phyloP scores from a whole-genome alignment of 805 yeast species.

The Schwanniomyces polymorphus region DNA sequence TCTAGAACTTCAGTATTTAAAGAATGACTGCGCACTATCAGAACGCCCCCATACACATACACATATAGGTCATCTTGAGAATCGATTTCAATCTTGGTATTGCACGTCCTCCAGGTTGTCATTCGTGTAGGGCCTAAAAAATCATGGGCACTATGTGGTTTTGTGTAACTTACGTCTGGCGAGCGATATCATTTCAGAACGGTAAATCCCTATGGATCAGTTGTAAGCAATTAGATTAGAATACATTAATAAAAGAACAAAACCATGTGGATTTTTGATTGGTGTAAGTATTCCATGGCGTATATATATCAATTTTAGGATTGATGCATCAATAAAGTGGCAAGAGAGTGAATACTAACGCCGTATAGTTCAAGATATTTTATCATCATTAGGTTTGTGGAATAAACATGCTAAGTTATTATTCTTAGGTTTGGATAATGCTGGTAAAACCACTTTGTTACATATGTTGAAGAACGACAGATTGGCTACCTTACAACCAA shows the following conservation, averaged over 20 bases:
- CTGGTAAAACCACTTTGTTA: conserved; percentile 47
- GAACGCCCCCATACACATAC: too few species aligned
- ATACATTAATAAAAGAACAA: background rate
- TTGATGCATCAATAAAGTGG: background rate
- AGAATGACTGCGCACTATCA: too few species aligned
- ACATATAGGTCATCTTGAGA: too few species aligned
- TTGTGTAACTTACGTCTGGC: conserved; percentile 1
- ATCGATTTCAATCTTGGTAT: too few species aligned
- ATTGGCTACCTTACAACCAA: conserved; percentile 95
- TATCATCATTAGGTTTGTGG: conserved; percentile 48
- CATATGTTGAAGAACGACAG: conserved; percentile 79
- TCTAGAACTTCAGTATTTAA: too few species aligned
- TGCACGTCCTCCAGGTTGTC: too few species aligned
- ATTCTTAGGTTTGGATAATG: conserved; percentile 48
- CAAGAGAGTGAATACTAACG: conserved; percentile 7
- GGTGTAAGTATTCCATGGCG: conserved; percentile 30
- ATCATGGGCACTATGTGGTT: background rate
- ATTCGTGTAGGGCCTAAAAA: background rate
- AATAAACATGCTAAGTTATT: conserved; percentile 49
- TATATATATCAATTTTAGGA: background rate
- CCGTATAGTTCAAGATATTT: conserved; percentile 41
- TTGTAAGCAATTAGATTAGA: background rate
- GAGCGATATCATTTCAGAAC: background rate
- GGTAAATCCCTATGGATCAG: background rate
- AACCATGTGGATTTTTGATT: conserved; percentile 37